Evolutionary conservation across 768 basidiomycete genomes (phyloP).

Genomic region (Lentinula edodes): DNA sequence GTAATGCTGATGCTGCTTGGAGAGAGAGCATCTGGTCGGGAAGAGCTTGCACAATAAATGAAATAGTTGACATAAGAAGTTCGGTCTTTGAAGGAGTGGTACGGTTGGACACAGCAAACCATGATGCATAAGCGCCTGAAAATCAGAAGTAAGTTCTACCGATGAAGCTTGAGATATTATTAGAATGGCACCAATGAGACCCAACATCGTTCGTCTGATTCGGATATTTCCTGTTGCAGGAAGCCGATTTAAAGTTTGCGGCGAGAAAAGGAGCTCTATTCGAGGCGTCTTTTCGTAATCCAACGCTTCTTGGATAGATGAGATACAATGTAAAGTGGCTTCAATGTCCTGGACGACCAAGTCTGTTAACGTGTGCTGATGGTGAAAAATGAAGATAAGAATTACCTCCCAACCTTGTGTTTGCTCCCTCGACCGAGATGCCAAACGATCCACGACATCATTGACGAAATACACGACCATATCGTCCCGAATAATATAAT

Average conservation of each 20-base stretch:
- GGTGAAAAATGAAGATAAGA: conserved; percentile 5
- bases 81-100: conserved; percentile 25
- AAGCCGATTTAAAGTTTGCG: conserved; percentile 61
- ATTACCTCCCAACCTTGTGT: conserved; percentile 66
- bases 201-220: conserved; percentile 67
- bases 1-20: conserved; percentile 75
- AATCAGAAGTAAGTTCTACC: not conserved
- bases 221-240: conserved; percentile 60
- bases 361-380: not conserved
- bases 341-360: conserved; percentile 62
- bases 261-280: conserved; percentile 63
- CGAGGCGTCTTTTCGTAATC: conserved; percentile 46
- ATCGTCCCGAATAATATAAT: conserved; percentile 81
- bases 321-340: conserved; percentile 79
- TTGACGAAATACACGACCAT: conserved; percentile 71
- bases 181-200: conserved; percentile 60
- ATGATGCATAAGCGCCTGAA: conserved; percentile 69
- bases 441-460: conserved; percentile 53
- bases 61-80: conserved; percentile 59
- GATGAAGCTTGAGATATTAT: not conserved
- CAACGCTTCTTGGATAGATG: conserved; percentile 84
- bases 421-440: conserved; percentile 31
- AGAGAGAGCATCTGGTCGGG: conserved; percentile 59
- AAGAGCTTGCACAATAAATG: conserved; percentile 67
- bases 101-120: conserved; percentile 58